These are phyloP conservation scores for Corylus avellana DNA, from an alignment of 306 rosid genomes.

Conservation along the genomic window DNA sequence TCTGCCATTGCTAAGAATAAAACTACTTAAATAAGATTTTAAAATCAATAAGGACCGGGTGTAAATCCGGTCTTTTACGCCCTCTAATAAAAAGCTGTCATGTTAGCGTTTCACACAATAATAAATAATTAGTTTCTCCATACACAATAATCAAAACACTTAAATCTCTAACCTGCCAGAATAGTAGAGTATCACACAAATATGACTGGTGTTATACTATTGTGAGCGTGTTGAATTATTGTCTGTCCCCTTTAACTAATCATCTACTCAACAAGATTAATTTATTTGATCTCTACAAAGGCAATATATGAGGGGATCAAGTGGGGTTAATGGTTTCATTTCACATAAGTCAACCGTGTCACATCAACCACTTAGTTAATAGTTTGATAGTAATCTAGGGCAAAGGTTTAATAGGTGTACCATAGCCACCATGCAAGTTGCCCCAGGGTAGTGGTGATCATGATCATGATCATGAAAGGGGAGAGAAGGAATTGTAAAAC, in stretches of 20 bases:
- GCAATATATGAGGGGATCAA: background rate
- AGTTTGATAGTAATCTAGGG: background rate
- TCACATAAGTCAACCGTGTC: conserved; percentile 9
- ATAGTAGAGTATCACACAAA: no score
- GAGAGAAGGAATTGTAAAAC: background rate
- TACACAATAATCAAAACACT: no score
- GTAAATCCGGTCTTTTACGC: no score
- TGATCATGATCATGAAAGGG: background rate
- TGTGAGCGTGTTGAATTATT: no score
- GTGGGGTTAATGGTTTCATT: background rate
- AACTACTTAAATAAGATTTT: no score
- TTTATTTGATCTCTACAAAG: background rate
- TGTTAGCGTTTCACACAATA: no score
- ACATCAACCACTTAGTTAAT: background rate
- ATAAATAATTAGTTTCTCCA: no score
- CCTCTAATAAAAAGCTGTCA: no score
- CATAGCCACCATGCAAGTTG: conserved; percentile 1
- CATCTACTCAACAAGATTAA: background rate
- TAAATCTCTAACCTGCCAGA: no score
- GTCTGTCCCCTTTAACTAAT: background rate
- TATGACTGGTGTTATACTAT: no score
- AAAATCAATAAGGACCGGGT: no score
- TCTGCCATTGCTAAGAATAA: no score
- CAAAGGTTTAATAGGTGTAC: background rate
- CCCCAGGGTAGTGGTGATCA: background rate